Percentiles rank a stretch among this genome's conserved stretches.
Conservation (phyloP, 108 stramenopile genomes). For the Nitzschia sp. region DNA sequence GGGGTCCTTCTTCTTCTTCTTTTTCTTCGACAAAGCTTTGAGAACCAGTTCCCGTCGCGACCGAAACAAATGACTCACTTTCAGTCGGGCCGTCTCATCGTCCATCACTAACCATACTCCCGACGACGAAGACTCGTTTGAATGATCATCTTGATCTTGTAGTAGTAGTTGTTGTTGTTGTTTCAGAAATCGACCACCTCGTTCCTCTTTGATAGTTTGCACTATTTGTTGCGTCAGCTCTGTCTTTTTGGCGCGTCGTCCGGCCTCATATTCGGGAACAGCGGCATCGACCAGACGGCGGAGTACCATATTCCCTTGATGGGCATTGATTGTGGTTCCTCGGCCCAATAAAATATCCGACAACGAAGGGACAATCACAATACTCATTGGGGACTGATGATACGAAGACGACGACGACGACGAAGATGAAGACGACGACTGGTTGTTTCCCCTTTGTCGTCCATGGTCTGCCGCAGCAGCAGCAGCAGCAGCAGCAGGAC, state of each 20-base stretch:
- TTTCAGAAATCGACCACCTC: constrained; percentile 12
- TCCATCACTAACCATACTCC: too few relatives aligned
- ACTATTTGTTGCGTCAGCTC: background rate
- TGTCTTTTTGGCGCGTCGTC: background rate
- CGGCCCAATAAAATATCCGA: constrained; percentile 65
- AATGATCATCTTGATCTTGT: background rate
- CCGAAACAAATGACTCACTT: too few relatives aligned
- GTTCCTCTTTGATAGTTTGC: constrained; percentile 6
- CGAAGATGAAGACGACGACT: too few relatives aligned
- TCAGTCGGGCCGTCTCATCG: too few relatives aligned
- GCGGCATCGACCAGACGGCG: constrained; percentile 55
- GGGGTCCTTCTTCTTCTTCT: too few relatives aligned
- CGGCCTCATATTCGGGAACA: background rate
- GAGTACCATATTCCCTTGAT: constrained; percentile 65
- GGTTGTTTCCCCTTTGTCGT: too few relatives aligned
- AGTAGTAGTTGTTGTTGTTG: background rate
- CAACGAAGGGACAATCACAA: background rate
- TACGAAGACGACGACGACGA: background rate
- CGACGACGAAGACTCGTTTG: too few relatives aligned
- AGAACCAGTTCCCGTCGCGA: too few relatives aligned
- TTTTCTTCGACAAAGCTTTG: too few relatives aligned
- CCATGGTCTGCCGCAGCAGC: too few relatives aligned
- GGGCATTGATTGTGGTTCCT: constrained; percentile 75
- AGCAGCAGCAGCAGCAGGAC: too few relatives aligned
- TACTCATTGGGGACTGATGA: background rate